These are phyloP conservation scores for Spatholobus suberectus DNA, from an alignment of 306 rosid species.

Conservation along the genomic window DNA sequence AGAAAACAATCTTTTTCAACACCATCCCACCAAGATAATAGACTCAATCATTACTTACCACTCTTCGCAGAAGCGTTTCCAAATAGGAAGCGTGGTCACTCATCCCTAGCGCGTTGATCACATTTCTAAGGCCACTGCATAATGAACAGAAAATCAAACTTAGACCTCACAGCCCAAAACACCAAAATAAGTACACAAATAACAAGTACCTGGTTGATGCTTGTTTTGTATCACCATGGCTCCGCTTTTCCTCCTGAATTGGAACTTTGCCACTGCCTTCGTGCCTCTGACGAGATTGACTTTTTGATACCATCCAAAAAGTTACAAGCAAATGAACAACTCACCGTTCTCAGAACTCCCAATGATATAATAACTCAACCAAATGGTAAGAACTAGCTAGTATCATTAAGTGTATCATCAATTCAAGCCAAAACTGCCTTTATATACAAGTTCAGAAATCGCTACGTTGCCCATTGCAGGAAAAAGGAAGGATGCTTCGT, in stretches of 20 bases:
- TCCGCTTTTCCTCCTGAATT: slow-evolving; percentile 31
- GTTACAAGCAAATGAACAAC: background rate
- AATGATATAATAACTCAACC: background rate
- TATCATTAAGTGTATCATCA: too few relatives aligned
- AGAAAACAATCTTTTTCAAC: background rate
- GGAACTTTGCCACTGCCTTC: slow-evolving; percentile 41
- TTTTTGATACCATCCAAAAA: slow-evolving; percentile 56
- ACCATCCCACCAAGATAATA: background rate
- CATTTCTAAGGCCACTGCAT: slow-evolving; percentile 54
- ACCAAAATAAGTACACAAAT: background rate
- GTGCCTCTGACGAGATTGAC: slow-evolving; percentile 3
- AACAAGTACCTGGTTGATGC: slow-evolving; percentile 6
- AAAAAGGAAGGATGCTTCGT: slow-evolving; percentile 52
- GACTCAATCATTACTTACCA: slow-evolving; percentile 47
- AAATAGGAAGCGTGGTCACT: slow-evolving; percentile 20
- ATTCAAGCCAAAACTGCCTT: background rate
- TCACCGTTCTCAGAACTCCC: background rate
- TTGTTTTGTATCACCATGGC: slow-evolving; percentile 33
- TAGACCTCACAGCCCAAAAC: background rate
- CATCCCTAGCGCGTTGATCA: background rate
- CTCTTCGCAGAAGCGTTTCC: slow-evolving; percentile 51
- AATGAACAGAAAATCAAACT: slow-evolving; percentile 37
- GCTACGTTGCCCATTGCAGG: background rate
- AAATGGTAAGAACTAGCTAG: background rate
- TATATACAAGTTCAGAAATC: background rate